Evolutionary conservation across 2,329 filamentous ascomycete species (phyloP), one percentile per base, ranked within the genome.

Genomic region (Alternaria postmessia): DNA sequence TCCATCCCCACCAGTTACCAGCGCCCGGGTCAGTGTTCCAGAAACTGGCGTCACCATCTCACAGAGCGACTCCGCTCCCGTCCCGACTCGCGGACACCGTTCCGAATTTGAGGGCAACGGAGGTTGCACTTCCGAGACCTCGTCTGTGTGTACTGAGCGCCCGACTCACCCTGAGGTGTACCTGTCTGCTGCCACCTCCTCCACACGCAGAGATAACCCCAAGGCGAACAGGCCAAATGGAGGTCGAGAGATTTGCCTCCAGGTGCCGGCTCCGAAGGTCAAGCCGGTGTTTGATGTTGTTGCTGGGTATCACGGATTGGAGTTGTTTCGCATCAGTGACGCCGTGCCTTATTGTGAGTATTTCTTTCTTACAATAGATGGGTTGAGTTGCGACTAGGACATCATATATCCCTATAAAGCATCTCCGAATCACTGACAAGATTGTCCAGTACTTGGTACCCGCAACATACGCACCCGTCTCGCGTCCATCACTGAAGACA

Each of bases 291-390:
- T 57, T 14, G 42, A 57, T 26, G 22, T 57, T 14, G 54, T 61
- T 9, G 22, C 36, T 8, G 54, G 38, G 22, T 53, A 51, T 16
- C 47, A 48, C 14, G 58, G 58, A 14, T 30, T 61, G 14, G 52
- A 52, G 16, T 18, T 61, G 11, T 56, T 48, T 14, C 42, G n/a
- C 7, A 16, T 61, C 12, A 52, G 54, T 12, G 54, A 57, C 20
- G 58, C 58, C 6, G 12, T 61, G 14, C 58, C 58, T 9, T 57
- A 57, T n/a, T 11, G 58, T 57, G 47, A 16, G 58, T 57, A 18
- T 1, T n/a, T 16, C 7, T 32, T 16, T 6, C 12, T 16, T 16
- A 16, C 6, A 16, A 16, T 14, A 14, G 4, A 36, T 12, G 14
- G 0, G 14, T 6, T 36, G 0, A 7, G 3, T 14, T 3, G 12